Percentiles rank a stretch among this genome's conserved stretches.
Conservation (phyloP, 1,284 basidiomycete species). For the Wallemia ichthyophaga region DNA sequence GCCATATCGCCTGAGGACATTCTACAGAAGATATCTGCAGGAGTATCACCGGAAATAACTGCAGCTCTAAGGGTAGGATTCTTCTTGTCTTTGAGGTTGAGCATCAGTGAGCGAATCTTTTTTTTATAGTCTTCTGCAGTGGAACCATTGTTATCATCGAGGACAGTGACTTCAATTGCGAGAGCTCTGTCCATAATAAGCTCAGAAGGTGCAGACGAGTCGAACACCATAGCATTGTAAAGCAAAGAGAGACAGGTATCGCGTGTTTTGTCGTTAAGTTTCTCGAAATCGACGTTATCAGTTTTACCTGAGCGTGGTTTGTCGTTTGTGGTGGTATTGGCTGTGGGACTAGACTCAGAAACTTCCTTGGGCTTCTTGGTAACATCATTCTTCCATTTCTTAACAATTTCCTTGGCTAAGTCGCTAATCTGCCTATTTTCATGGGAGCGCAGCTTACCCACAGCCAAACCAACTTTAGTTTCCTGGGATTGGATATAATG, state of each 20-base stretch:
- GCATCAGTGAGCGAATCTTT: constrained; percentile 68
- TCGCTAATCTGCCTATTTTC: constrained; percentile 39
- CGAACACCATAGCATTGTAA: constrained; percentile 60
- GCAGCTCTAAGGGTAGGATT: constrained; percentile 62
- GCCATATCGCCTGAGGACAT: constrained; percentile 80
- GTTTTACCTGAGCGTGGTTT: constrained; percentile 29
- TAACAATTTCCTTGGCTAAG: constrained; percentile 72
- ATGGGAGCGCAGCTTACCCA: constrained; percentile 62
- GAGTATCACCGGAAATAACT: constrained; percentile 50
- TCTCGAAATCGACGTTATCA: constrained; percentile 31
- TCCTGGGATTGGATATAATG: constrained; percentile 23
- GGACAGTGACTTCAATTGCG: constrained; percentile 19
- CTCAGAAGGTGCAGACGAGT: constrained; percentile 32
- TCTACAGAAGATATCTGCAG: constrained; percentile 33
- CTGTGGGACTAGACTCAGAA: constrained; percentile 3
- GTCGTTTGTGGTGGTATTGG: constrained; percentile 7
- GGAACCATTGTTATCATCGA: constrained; percentile 19
- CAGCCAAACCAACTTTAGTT: constrained; percentile 68
- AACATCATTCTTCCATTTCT: constrained; percentile 45
- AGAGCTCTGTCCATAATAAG: constrained; percentile 17
- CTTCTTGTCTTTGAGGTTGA: constrained; percentile 81
- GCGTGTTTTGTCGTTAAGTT: constrained; percentile 37
- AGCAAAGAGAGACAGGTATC: constrained; percentile 71
- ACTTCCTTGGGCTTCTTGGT: constrained; percentile 1
- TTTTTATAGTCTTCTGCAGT: constrained; percentile 23